A percentile compares a stretch with the other conserved stretches of the same genome.
Evolutionary conservation across 2,329 filamentous ascomycete species (phyloP).

Genomic region (Colletotrichum sp.): DNA sequence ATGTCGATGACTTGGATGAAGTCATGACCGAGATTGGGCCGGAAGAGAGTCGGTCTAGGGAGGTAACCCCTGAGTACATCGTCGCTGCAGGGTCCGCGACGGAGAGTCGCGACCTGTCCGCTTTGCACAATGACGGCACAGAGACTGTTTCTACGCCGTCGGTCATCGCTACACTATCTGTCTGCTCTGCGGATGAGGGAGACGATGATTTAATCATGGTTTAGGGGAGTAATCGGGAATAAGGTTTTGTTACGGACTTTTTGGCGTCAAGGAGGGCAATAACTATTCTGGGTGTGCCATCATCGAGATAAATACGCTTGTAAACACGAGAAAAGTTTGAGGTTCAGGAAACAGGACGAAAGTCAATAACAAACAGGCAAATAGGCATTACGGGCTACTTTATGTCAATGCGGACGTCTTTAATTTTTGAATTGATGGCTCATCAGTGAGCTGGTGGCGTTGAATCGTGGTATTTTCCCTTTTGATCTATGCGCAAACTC

Average conservation of each 20-base stretch:
- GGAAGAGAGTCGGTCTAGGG: constrained; percentile 4
- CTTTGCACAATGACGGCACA: not conserved
- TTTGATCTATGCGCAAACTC: not conserved
- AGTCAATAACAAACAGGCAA: not conserved
- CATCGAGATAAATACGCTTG: not conserved
- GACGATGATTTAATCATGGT: constrained; percentile 18
- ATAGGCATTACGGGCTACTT: not conserved
- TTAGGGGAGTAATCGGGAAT: not conserved
- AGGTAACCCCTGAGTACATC: not conserved
- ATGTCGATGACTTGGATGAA: not conserved
- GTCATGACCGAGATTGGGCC: constrained; percentile 13
- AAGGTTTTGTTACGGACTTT: not conserved
- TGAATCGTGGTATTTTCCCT: constrained; percentile 1
- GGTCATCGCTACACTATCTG: not conserved
- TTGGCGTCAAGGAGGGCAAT: not conserved
- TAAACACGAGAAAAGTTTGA: not conserved
- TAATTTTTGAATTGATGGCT: not conserved
- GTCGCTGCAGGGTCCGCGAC: not conserved
- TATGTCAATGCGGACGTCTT: not conserved
- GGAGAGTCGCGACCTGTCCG: not conserved
- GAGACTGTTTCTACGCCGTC: not conserved
- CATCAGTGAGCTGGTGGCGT: not conserved
- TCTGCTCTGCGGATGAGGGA: not conserved
- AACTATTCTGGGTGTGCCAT: not conserved
- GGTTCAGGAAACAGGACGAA: not conserved